Evolutionary conservation across 208 protist species (phyloP).

Genomic region (Leishmania tarentolae): DNA sequence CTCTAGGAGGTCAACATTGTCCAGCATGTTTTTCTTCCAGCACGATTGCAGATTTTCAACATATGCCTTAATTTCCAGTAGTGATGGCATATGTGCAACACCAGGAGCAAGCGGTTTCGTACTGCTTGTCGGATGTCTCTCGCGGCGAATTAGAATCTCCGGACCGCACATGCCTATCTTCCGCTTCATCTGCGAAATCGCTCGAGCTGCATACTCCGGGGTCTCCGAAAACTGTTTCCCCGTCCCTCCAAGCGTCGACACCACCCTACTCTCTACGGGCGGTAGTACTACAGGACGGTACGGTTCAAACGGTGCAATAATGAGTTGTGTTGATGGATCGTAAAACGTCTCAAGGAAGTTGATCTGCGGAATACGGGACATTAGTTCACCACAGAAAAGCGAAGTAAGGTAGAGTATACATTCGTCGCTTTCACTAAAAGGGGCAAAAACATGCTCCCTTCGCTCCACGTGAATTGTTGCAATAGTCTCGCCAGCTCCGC

Average conservation of each 20-base stretch:
- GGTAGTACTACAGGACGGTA: constrained; percentile 29
- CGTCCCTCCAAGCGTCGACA: background rate
- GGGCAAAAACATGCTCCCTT: constrained; percentile 44
- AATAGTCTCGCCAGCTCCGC: constrained; percentile 14
- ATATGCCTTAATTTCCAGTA: constrained; percentile 78
- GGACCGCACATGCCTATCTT: constrained; percentile 21
- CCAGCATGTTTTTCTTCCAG: constrained; percentile 70
- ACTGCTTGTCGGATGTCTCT: constrained; percentile 37
- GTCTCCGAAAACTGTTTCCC: background rate
- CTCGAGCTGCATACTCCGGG: constrained; percentile 6
- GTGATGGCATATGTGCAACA: constrained; percentile 52
- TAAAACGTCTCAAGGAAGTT: constrained; percentile 81
- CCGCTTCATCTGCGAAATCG: constrained; percentile 11
- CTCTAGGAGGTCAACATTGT: constrained; percentile 64
- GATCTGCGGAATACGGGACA: constrained; percentile 74
- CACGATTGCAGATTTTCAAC: constrained; percentile 85
- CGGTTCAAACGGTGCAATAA: constrained; percentile 75
- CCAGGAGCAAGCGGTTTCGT: constrained; percentile 45
- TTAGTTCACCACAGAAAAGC: constrained; percentile 71
- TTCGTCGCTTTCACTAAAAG: constrained; percentile 74
- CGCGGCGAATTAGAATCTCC: constrained; percentile 58
- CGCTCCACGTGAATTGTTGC: constrained; percentile 80
- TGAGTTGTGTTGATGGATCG: constrained; percentile 86
- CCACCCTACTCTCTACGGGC: constrained; percentile 7
- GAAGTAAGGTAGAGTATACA: constrained; percentile 57